Base-by-base conservation (phyloP, 441 rosid species). In the Jatropha multifida region DNA sequence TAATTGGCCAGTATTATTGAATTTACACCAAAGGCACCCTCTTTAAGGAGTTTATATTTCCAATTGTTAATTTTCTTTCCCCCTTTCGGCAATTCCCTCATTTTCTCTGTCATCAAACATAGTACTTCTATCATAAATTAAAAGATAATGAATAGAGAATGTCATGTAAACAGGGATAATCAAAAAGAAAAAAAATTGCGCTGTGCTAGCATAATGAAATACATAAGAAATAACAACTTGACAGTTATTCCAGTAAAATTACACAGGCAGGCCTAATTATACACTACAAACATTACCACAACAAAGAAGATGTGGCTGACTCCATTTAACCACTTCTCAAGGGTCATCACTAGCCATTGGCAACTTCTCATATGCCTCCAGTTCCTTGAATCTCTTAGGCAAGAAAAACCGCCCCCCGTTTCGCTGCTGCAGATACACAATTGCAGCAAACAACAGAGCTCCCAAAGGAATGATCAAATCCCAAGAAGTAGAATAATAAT, bases 401-500 rank as follows among this genome's bases (percentile, higher is more conserved):
- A 96, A 75, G 78, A 96, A 60, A 81, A 85, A 85, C 12, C 85
- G 80, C 38, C 97, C 99, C 1, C 95, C 92, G 12, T 77, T 83
- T 41, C 78, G 81, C 85, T 96, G 99, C 88, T 92, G 97, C 83
- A 90, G 70, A 85, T 80, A 92, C n/a, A 96, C 42, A 48, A 89
- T 56, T 37, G 81, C 73, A 37, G 92, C 86, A 9, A 90, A 86
- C 68, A 90, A 52, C 81, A 93, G 55, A 69, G 90, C 85, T 4
- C 76, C 72, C 26, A 58, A 83, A 59, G 89, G 88, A 70, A 93
- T 93, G 10, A 86, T 77, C 54, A 93, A 74, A 76, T 92, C 90
- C 95, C 97, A 90, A 11, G 91, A 79, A 56, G 89, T 91, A 17
- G 99, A 96, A 79, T 82, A 92, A 32, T 90, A 92, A 73, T 90